These are phyloP conservation scores for Phaeophleospora eucalypticola DNA, from an alignment of 2,329 filamentous ascomycete species.

Conservation along the genomic window DNA sequence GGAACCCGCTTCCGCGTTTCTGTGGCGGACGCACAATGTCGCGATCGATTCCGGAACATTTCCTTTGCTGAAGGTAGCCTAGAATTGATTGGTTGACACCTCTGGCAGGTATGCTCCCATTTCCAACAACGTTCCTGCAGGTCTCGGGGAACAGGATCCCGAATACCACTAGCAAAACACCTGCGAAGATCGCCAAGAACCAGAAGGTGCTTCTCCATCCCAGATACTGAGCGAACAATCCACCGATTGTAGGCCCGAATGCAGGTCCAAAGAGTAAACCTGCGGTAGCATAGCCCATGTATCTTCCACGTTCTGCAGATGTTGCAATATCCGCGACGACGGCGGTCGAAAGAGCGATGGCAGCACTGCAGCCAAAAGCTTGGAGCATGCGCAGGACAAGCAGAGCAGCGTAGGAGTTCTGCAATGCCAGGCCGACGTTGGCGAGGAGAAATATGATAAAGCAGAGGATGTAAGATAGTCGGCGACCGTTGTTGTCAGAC, in stretches of 20 bases:
- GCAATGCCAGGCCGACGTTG: constrained; percentile 26
- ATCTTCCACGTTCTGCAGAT: constrained; percentile 32
- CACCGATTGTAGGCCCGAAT: constrained; percentile 28
- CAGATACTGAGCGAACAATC: constrained; percentile 33
- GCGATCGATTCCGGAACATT: not conserved
- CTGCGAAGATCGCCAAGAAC: constrained; percentile 42
- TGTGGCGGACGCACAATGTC: constrained; percentile 2
- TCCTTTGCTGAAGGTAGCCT: constrained; percentile 21
- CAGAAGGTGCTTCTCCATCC: constrained; percentile 39
- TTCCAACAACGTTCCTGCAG: constrained; percentile 40
- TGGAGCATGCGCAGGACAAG: constrained; percentile 37
- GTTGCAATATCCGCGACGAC: constrained; percentile 37
- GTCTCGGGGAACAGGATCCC: constrained; percentile 37
- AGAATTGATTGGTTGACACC: constrained; percentile 29
- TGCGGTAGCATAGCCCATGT: constrained; percentile 37
- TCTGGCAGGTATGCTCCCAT: constrained; percentile 30
- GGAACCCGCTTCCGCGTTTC: constrained; percentile 25
- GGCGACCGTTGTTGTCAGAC: constrained; percentile 26
- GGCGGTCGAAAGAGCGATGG: constrained; percentile 34
- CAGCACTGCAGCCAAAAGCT: constrained; percentile 38
- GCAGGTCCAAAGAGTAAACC: constrained; percentile 19
- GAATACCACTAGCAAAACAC: constrained; percentile 29
- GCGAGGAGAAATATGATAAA: constrained; percentile 29
- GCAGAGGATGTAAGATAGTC: constrained; percentile 26
- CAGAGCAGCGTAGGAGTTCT: constrained; percentile 24